A percentile compares a stretch with the other conserved stretches of the same genome.
phyloP scores from a whole-genome alignment of 1,284 basidiomycete species.

The Microbotryum lychnidis-dioicae region DNA sequence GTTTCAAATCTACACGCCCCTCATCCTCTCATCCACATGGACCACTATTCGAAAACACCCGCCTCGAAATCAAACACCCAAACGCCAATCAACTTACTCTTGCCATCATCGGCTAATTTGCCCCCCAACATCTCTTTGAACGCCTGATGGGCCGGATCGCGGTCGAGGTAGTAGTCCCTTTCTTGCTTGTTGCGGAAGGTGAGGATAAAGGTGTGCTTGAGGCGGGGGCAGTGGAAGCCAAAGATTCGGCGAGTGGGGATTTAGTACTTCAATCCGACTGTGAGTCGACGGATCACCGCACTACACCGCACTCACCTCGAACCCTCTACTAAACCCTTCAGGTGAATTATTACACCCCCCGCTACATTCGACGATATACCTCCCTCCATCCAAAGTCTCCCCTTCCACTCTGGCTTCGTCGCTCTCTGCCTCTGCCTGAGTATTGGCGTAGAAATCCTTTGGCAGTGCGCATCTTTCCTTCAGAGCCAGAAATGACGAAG shows the following conservation, averaged over 20 bases:
- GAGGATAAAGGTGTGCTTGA: conserved; percentile 16
- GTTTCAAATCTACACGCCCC: too few relatives aligned
- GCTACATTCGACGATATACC: conserved; percentile 8
- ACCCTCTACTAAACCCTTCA: conserved; percentile 4
- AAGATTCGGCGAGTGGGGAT: too few relatives aligned
- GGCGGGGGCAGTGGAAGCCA: background rate
- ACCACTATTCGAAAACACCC: conserved; percentile 6
- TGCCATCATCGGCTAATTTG: background rate
- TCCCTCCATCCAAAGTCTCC: background rate
- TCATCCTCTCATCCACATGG: too few relatives aligned
- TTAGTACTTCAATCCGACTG: too few relatives aligned
- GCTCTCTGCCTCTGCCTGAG: too few relatives aligned
- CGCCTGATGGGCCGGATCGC: conserved; percentile 11
- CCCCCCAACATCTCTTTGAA: conserved; percentile 16
- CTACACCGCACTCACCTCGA: conserved; percentile 5
- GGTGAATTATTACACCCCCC: conserved; percentile 13
- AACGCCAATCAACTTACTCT: background rate
- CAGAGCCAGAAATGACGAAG: conserved; percentile 12
- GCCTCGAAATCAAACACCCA: conserved; percentile 25
- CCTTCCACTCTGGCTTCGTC: background rate
- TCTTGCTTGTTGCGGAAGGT: conserved; percentile 6
- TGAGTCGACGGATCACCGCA: too few relatives aligned
- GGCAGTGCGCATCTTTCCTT: conserved; percentile 4
- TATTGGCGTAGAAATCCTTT: too few relatives aligned
- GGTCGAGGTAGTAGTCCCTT: conserved; percentile 13